Evolutionary conservation across 2,329 filamentous ascomycete genomes (phyloP).

Genomic region (Exophiala mesophila): DNA sequence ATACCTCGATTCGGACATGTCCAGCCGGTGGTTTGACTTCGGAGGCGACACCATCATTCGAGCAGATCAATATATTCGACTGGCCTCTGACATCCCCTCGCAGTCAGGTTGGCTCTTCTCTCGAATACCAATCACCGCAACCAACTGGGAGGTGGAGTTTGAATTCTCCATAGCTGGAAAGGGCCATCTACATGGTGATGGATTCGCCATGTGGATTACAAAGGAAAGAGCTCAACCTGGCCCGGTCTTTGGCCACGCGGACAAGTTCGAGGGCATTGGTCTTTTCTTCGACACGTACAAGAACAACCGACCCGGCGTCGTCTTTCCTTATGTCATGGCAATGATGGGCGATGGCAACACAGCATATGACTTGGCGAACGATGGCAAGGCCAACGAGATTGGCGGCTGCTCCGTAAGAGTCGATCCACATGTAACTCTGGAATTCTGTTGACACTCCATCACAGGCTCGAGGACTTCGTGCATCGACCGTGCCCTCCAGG

Average conservation of each 20-base stretch:
- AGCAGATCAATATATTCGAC: constrained; percentile 76
- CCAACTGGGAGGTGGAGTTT: constrained; percentile 97
- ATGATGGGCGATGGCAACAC: constrained; percentile 93
- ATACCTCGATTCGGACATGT: constrained; percentile 96
- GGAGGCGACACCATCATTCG: constrained; percentile 87
- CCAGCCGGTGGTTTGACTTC: constrained; percentile 98
- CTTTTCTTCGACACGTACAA: constrained; percentile 99
- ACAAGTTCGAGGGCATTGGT: constrained; percentile 89
- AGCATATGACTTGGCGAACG: constrained; percentile 84
- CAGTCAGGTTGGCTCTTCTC: constrained; percentile 93
- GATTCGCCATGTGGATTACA: constrained; percentile 96
- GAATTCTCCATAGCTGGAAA: constrained; percentile 92
- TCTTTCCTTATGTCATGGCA: constrained; percentile 97
- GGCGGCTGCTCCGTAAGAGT: constrained; percentile 76
- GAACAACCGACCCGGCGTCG: constrained; percentile 92
- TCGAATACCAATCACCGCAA: constrained; percentile 87
- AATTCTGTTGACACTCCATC: constrained; percentile 4
- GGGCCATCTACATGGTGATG: constrained; percentile 88
- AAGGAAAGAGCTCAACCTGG: constrained; percentile 79
- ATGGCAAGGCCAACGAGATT: constrained; percentile 88
- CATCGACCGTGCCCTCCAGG: constrained; percentile 73
- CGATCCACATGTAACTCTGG: neutral
- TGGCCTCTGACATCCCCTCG: constrained; percentile 84
- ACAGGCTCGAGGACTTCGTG: constrained; percentile 77
- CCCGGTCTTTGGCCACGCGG: constrained; percentile 78